Percentiles rank a stretch among this genome's conserved stretches.
Evolutionary conservation across 768 basidiomycete genomes (phyloP).

Genomic region (Boletellus emodensis): DNA sequence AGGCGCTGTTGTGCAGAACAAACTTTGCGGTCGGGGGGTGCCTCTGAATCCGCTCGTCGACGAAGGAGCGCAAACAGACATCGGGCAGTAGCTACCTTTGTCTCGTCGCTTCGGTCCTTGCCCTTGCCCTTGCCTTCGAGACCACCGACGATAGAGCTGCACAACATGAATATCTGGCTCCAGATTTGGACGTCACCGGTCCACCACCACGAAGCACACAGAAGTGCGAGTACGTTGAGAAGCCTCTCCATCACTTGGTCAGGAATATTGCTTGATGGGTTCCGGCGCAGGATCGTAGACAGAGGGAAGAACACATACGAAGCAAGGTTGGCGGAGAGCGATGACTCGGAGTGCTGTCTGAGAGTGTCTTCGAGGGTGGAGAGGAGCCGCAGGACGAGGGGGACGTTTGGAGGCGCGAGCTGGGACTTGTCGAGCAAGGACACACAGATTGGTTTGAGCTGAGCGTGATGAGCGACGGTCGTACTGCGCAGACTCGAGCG

Average conservation of each 20-base stretch:
- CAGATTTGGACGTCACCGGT: constrained; percentile 65
- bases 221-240: constrained; percentile 50
- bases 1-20: constrained; percentile 28
- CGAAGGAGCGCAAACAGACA: constrained; percentile 66
- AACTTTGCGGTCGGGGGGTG: constrained; percentile 26
- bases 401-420: constrained; percentile 52
- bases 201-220: constrained; percentile 86
- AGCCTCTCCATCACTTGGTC: constrained; percentile 78
- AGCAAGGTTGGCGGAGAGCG: constrained; percentile 57
- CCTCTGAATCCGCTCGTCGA: constrained; percentile 42
- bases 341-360: constrained; percentile 36
- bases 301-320: constrained; percentile 88
- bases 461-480: not conserved
- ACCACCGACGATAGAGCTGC: constrained; percentile 58
- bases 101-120: constrained; percentile 74
- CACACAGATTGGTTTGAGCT: constrained; percentile 74
- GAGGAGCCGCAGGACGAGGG: constrained; percentile 49
- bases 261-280: constrained; percentile 63
- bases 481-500: not conserved
- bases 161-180: constrained; percentile 84
- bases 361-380: constrained; percentile 49
- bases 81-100: constrained; percentile 66
- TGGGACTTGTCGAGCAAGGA: constrained; percentile 70
- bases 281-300: constrained; percentile 78
- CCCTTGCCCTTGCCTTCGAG: constrained; percentile 66